Evolutionary conservation across 164 flowering plant species (phyloP).

Genomic region (Euptelea pleiosperma): DNA sequence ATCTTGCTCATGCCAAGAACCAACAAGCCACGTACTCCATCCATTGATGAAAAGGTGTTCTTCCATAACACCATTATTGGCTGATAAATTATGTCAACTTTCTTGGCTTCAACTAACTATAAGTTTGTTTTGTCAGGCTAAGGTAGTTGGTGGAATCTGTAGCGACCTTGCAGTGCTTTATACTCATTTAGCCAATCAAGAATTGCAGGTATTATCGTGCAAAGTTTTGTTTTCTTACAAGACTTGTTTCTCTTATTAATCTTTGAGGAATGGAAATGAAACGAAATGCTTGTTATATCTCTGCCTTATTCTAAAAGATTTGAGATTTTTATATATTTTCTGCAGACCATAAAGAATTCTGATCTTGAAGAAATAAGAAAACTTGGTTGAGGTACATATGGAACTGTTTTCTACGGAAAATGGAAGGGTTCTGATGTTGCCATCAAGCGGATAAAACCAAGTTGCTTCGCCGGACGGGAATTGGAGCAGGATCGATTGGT

Average conservation of each 20-base stretch:
- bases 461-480: constrained; percentile 29
- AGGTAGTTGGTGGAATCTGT: constrained; percentile 14
- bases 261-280: not conserved
- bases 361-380: constrained; percentile 39
- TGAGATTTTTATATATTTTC: not conserved
- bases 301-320: not conserved
- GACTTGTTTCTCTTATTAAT: no score
- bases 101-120: not conserved
- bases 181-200: constrained; percentile 22
- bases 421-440: no score
- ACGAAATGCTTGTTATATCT: no score
- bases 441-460: constrained; percentile 34
- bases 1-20: constrained; percentile 1
- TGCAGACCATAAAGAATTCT: constrained; percentile 31
- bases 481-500: constrained; percentile 35
- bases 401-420: constrained; percentile 43
- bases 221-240: not conserved
- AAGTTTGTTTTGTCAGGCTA: constrained; percentile 17
- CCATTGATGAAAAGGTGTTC: constrained; percentile 22
- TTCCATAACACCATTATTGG: not conserved
- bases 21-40: constrained; percentile 5
- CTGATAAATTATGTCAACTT: not conserved
- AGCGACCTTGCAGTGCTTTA: constrained; percentile 13
- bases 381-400: constrained; percentile 40
- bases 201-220: constrained; percentile 28